Percentiles rank a stretch among this genome's conserved stretches.
Evolutionary conservation across 2,329 filamentous ascomycete genomes (phyloP).

Genomic region (Monosporascus cannonballus): DNA sequence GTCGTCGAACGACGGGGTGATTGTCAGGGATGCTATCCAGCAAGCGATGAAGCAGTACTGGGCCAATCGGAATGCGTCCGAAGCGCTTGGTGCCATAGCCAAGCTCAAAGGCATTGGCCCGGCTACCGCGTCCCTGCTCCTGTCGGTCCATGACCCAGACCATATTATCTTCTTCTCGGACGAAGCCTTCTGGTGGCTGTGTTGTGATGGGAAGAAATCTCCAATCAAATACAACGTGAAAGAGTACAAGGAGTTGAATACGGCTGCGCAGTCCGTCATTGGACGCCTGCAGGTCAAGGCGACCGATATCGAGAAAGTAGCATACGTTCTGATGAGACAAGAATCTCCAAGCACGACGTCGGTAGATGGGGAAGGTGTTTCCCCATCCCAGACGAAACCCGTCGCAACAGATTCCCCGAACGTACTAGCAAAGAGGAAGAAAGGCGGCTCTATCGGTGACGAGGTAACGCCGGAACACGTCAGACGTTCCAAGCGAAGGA

Average conservation of each 20-base stretch:
- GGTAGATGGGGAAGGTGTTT: background rate
- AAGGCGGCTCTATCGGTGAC: conserved; percentile 9
- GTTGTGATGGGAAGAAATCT: conserved; percentile 42
- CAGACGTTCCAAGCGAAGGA: conserved; percentile 23
- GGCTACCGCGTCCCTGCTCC: conserved; percentile 69
- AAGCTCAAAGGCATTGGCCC: conserved; percentile 70
- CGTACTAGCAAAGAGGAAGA: conserved; percentile 16
- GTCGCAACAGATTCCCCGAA: conserved; percentile 1
- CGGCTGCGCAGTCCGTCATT: conserved; percentile 34
- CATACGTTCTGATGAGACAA: conserved; percentile 58
- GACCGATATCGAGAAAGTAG: conserved; percentile 62
- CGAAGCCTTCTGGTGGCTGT: conserved; percentile 69
- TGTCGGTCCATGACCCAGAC: conserved; percentile 57
- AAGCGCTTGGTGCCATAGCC: conserved; percentile 48
- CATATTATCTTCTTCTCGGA: conserved; percentile 72
- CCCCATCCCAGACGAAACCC: conserved; percentile 8
- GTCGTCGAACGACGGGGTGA: conserved; percentile 49
- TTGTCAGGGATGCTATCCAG: conserved; percentile 42
- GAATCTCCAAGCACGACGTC: conserved; percentile 4
- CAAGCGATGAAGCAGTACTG: conserved; percentile 45
- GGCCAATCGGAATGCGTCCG: conserved; percentile 26
- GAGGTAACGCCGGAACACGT: conserved; percentile 10
- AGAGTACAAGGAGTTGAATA: conserved; percentile 58
- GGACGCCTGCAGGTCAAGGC: conserved; percentile 48
- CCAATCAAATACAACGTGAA: conserved; percentile 63